Evolutionary conservation across 1,139 yeast genomes (phyloP), one percentile per base, ranked within the genome.

Genomic region (Magnusiomyces tetraspermus): DNA sequence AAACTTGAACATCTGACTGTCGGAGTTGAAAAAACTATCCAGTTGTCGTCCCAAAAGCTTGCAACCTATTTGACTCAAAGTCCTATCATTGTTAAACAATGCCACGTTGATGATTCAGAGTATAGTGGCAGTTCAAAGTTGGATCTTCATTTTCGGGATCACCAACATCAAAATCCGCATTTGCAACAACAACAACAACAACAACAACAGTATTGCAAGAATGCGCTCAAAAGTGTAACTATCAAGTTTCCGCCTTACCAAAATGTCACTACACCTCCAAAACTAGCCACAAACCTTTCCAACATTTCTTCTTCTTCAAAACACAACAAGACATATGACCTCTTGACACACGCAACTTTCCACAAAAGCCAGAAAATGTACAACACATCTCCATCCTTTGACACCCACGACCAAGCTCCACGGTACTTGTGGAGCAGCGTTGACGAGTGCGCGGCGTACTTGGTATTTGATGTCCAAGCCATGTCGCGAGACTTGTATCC

Each of bases 211-310:
- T n/a, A n/a, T n/a, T n/a, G n/a, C n/a, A n/a, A n/a, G n/a, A n/a
- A n/a, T n/a, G n/a, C n/a, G n/a, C 40, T 45, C 2, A 17, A 45
- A 31, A 45, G n/a, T 15, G 41, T 45, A 40, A 45, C 48, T 8
- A 45, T 45, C 15, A 45, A 33, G 33, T 15, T 45, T 33, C 23
- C n/a, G 26, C 48, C 28, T 21, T 19, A 19, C n/a, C 21, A 45
- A 30, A 13, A 8, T 2, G 22, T 45, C 19, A 6, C 30, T 28
- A 45, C 30, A 23, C 17, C 33, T 40, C 48, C 48, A 2, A 31
- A 22, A 2, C 19, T 42, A 3, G 4, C 21, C 2, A 45, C 33
- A n/a, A n/a, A 21, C 8, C 30, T 33, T 6, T n/a, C 48, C 5
- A 21, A 31, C 2, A 5, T 26, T n/a, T n/a, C n/a, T n/a, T n/a